A percentile compares a stretch with the other conserved stretches of the same genome.
Evolutionary conservation across 352 stramenopile species (phyloP).

Genomic region (Pythium rhizo-oryzae): DNA sequence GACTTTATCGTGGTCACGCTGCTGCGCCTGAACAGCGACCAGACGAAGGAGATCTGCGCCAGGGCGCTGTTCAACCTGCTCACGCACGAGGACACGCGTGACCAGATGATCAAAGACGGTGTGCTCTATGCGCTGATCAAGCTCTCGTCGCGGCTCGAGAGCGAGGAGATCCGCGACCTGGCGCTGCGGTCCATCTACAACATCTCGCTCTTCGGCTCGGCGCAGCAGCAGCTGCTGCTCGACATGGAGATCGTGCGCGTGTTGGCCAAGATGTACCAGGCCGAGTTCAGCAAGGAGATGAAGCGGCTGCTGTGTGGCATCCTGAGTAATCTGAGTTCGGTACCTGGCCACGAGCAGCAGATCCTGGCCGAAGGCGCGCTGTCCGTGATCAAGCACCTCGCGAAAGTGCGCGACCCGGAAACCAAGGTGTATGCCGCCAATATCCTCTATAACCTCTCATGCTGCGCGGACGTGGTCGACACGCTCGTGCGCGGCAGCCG

Average conservation of each 20-base stretch:
- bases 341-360: conserved; percentile 27
- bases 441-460: conserved; percentile 83
- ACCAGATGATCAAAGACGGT: conserved; percentile 74
- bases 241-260: conserved; percentile 84
- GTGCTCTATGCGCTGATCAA: conserved; percentile 88
- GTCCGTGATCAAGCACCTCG: conserved; percentile 65
- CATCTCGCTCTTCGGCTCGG: conserved; percentile 54
- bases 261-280: conserved; percentile 77
- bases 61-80: conserved; percentile 88
- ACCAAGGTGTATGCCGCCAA: conserved; percentile 87
- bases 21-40: conserved; percentile 77
- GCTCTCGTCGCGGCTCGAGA: conserved; percentile 71
- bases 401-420: conserved; percentile 74
- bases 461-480: conserved; percentile 44
- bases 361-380: conserved; percentile 54
- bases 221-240: conserved; percentile 53
- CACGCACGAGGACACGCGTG: conserved; percentile 72
- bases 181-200: conserved; percentile 80
- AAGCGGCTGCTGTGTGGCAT: conserved; percentile 80
- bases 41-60: conserved; percentile 85
- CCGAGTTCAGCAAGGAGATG: conserved; percentile 73
- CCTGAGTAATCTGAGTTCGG: conserved; percentile 64
- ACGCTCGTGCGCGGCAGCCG: conserved; percentile 52
- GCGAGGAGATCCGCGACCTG: conserved; percentile 72
- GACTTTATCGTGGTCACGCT: conserved; percentile 90